Percentiles rank a stretch among this genome's conserved stretches.
These are phyloP conservation scores for Lagerstroemia speciosa DNA, from an alignment of 345 rosid genomes.

Conservation along the genomic window DNA sequence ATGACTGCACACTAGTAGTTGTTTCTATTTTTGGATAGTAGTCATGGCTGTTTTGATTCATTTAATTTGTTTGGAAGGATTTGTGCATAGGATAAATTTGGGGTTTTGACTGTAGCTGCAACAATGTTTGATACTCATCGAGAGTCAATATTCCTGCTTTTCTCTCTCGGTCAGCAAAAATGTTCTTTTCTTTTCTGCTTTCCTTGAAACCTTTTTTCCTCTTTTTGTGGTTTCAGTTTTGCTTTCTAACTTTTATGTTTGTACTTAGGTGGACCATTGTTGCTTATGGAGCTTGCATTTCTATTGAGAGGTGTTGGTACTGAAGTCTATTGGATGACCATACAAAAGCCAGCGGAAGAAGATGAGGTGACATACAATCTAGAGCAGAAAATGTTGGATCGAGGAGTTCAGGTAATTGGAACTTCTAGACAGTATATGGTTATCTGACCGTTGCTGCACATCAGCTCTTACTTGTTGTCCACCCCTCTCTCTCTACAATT, in stretches of 20 bases:
- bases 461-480: neutral
- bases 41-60: neutral
- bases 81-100: neutral
- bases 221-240: constrained; percentile 9
- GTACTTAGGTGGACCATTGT: constrained; percentile 57
- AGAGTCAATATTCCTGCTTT: neutral
- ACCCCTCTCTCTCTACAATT: neutral
- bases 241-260: neutral
- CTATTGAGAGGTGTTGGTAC: constrained; percentile 63
- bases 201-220: neutral
- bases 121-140: neutral
- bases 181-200: too few relatives aligned
- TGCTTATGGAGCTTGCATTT: constrained; percentile 89
- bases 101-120: neutral
- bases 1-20: neutral
- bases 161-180: neutral
- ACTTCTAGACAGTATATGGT: neutral
- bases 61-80: neutral
- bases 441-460: neutral
- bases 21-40: neutral
- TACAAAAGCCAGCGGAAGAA: constrained; percentile 49
- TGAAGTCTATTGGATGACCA: constrained; percentile 77
- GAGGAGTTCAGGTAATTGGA: constrained; percentile 62
- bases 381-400: constrained; percentile 79
- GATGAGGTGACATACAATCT: constrained; percentile 60